Conservation (phyloP, 345 rosid genomes). For the Microcos paniculata region DNA sequence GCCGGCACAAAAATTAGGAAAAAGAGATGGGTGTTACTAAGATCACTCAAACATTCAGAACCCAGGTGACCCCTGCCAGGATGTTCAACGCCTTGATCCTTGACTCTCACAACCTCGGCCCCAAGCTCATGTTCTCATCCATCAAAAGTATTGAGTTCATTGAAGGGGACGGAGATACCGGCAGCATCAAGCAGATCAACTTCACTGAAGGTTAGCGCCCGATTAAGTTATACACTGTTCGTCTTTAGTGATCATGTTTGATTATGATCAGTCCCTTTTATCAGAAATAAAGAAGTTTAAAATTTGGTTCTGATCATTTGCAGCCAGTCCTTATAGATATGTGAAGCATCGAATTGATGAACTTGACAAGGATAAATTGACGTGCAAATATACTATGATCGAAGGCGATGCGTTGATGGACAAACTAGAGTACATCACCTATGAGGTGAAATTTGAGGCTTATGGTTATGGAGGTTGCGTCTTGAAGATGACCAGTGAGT, state of each 20-base stretch:
- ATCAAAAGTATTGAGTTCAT: constrained; percentile 34
- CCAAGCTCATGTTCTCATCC: constrained; percentile 45
- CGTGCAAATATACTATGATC: constrained; percentile 26
- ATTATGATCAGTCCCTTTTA: too few species aligned
- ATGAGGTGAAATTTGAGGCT: constrained; percentile 28
- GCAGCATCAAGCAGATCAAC: constrained; percentile 42
- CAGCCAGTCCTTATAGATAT: constrained; percentile 18
- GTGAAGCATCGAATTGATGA: constrained; percentile 31
- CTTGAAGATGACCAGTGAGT: constrained; percentile 37
- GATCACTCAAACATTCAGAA: constrained; percentile 27
- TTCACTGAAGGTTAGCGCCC: constrained; percentile 35
- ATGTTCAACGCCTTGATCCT: constrained; percentile 48
- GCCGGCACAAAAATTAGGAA: not conserved
- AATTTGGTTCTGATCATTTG: not conserved
- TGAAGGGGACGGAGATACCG: constrained; percentile 42
- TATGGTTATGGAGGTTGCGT: constrained; percentile 28
- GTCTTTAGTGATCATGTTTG: too few species aligned
- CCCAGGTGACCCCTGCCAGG: constrained; percentile 32
- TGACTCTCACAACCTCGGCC: constrained; percentile 39
- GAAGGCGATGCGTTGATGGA: constrained; percentile 25
- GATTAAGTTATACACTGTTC: not conserved
- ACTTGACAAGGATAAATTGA: constrained; percentile 24
- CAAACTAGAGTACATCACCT: constrained; percentile 22
- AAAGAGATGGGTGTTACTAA: constrained; percentile 24
- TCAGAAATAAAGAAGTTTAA: not conserved